Evolutionary conservation across 1,284 basidiomycete genomes (phyloP).

Genomic region (Moniliophthora roreri): DNA sequence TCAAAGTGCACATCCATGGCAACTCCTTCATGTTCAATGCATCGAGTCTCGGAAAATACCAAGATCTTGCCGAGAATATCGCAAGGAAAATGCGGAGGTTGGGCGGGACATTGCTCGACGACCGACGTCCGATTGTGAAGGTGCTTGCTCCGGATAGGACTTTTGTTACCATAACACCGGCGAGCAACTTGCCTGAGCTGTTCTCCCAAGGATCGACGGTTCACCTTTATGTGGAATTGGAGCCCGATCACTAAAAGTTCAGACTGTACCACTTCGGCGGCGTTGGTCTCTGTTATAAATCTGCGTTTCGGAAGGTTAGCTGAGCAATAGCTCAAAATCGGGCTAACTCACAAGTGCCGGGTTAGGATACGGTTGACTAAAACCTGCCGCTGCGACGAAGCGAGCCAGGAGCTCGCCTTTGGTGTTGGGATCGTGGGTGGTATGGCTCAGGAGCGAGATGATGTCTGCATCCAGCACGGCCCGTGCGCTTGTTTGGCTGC

Average conservation of each 20-base stretch:
- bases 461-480: conserved; percentile 16
- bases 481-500: conserved; percentile 12
- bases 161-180: conserved; percentile 1
- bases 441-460: conserved; percentile 10
- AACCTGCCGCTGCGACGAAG: background rate
- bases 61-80: conserved; percentile 10
- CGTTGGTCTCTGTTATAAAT: no score
- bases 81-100: conserved; percentile 12
- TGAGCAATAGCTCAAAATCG: no score
- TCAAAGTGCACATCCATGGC: conserved; percentile 6
- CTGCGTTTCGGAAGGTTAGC: no score
- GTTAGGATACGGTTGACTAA: background rate
- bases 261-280: no score
- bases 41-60: conserved; percentile 7
- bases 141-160: background rate
- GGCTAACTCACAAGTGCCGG: no score
- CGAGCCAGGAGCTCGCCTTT: background rate
- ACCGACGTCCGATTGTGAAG: background rate
- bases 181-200: background rate
- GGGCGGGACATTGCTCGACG: background rate
- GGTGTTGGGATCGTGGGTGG: background rate
- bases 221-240: conserved; percentile 1
- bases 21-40: conserved; percentile 8
- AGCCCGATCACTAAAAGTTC: no score
- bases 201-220: conserved; percentile 1